A percentile compares a stretch with the other conserved stretches of the same genome.
Evolutionary conservation across 2,329 filamentous ascomycete genomes (phyloP).

Genomic region (Didymella pinodella): DNA sequence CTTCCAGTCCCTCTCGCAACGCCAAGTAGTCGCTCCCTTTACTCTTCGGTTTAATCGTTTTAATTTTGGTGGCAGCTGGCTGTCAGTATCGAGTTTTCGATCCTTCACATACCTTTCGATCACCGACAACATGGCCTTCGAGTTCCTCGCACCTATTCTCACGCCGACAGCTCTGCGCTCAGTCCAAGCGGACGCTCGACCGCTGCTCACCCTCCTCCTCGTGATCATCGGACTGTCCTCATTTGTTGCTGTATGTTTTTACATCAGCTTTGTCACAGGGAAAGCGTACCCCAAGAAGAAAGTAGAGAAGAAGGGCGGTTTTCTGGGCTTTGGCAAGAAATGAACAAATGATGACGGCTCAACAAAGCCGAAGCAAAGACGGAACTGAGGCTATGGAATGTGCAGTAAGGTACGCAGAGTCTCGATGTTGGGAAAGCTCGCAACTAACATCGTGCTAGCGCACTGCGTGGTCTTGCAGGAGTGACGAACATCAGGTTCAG

Average conservation of each 20-base stretch:
- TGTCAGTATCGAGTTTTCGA: conserved; percentile 20
- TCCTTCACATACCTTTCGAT: neutral
- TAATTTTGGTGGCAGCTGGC: conserved; percentile 32
- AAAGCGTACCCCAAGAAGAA: conserved; percentile 41
- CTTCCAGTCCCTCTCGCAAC: conserved; percentile 14
- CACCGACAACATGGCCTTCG: conserved; percentile 36
- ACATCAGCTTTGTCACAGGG: conserved; percentile 42
- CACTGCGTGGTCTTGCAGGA: conserved; percentile 1
- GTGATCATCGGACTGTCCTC: conserved; percentile 72
- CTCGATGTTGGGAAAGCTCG: too few relatives aligned
- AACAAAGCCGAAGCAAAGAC: neutral
- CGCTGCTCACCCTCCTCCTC: conserved; percentile 85
- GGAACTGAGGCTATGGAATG: neutral
- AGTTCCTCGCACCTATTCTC: conserved; percentile 44
- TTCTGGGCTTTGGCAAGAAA: conserved; percentile 34
- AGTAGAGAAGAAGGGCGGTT: conserved; percentile 36
- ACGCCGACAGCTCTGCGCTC: conserved; percentile 43
- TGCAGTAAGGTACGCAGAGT: neutral
- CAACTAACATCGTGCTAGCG: conserved; percentile 4
- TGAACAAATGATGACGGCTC: neutral
- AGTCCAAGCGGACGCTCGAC: conserved; percentile 69
- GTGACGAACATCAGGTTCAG: conserved; percentile 7
- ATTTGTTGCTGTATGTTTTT: conserved; percentile 38
- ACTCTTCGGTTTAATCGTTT: conserved; percentile 18
- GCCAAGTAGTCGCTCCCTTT: conserved; percentile 22